Evolutionary conservation across 2,329 filamentous ascomycete species (phyloP).

Genomic region (Colletotrichum liriopes): DNA sequence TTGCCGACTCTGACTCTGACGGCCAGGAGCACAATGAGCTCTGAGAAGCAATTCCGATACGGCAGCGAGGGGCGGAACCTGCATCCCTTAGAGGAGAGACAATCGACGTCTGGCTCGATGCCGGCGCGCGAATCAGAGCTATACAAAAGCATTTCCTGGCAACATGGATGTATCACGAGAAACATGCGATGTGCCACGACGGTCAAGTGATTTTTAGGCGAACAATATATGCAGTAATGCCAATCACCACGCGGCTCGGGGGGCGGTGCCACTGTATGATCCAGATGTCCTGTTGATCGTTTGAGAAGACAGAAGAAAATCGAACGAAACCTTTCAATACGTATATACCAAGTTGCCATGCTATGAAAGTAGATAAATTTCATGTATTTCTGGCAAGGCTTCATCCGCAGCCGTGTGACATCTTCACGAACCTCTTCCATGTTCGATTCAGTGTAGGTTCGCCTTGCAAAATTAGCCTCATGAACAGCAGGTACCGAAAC

Average conservation of each 20-base stretch:
- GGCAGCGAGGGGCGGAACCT: not conserved
- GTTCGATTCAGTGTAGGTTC: not conserved
- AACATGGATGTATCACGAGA: conserved; percentile 25
- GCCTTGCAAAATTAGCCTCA: not conserved
- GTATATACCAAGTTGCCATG: not conserved
- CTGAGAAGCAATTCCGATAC: conserved; percentile 49
- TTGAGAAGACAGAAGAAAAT: not conserved
- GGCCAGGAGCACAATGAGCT: conserved; percentile 74
- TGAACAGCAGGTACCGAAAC: not conserved
- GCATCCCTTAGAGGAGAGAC: conserved; percentile 15
- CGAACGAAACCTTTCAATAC: not conserved
- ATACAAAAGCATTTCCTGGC: conserved; percentile 18
- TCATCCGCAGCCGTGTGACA: not conserved
- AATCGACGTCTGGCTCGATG: not conserved
- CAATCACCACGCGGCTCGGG: not conserved
- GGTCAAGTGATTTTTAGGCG: conserved; percentile 26
- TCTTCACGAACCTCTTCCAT: not conserved
- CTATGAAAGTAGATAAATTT: not conserved
- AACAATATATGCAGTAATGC: conserved; percentile 11
- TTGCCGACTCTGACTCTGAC: conserved; percentile 68
- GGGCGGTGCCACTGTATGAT: not conserved
- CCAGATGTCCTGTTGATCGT: not conserved
- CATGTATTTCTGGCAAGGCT: not conserved
- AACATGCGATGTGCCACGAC: conserved; percentile 30
- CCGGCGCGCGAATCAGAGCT: not conserved